Evolutionary conservation across 2,329 filamentous ascomycete genomes (phyloP).

Genomic region (Pestalotiopsis sp.): DNA sequence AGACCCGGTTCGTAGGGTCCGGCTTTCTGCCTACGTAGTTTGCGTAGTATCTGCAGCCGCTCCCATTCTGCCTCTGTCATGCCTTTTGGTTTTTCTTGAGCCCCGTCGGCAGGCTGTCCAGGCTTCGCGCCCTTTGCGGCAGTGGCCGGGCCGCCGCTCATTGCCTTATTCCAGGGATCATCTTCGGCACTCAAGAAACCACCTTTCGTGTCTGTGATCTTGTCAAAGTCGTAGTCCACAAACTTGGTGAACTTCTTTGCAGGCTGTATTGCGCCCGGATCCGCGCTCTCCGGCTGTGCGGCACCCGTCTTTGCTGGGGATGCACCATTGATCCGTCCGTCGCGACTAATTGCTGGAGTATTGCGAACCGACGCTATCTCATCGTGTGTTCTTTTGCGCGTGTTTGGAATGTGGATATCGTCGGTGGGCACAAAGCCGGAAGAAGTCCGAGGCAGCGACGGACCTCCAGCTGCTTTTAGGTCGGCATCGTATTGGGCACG

Average conservation of each 20-base stretch:
- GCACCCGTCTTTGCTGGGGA: constrained; percentile 38
- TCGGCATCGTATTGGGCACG: constrained; percentile 73
- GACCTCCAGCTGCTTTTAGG: constrained; percentile 45
- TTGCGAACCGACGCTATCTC: constrained; percentile 55
- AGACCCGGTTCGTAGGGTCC: constrained; percentile 89
- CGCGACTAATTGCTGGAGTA: constrained; percentile 64
- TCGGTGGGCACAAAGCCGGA: constrained; percentile 74
- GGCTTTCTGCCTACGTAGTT: constrained; percentile 70
- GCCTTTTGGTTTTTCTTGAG: constrained; percentile 74
- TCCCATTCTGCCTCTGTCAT: constrained; percentile 96
- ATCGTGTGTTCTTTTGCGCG: constrained; percentile 70
- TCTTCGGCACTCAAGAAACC: constrained; percentile 91
- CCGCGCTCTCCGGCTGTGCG: constrained; percentile 17
- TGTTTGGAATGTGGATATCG: constrained; percentile 59
- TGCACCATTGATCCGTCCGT: constrained; percentile 57
- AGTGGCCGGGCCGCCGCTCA: constrained; percentile 52
- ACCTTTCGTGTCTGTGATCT: constrained; percentile 97
- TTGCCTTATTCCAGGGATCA: constrained; percentile 83
- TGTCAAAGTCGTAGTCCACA: constrained; percentile 96
- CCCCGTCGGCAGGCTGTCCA: constrained; percentile 28
- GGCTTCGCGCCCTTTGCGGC: constrained; percentile 24
- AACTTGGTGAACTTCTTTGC: constrained; percentile 90
- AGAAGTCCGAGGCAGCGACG: constrained; percentile 49
- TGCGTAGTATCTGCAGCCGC: constrained; percentile 72
- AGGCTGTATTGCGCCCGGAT: constrained; percentile 60